Conservation (phyloP, 2,329 filamentous ascomycete species). For the Aspergillus terreus region DNA sequence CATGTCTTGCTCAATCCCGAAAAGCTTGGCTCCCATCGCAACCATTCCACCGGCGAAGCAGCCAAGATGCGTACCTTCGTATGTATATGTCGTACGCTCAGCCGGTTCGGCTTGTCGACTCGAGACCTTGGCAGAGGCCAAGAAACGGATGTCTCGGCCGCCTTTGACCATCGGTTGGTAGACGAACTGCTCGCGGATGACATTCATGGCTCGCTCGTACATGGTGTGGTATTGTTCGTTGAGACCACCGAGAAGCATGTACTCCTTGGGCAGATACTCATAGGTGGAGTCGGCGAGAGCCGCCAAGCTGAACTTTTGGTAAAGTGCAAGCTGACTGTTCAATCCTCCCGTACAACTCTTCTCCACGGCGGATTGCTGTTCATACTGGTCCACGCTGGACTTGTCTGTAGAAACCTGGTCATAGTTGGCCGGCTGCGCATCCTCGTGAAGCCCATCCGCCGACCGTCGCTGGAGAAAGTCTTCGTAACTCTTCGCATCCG, state of each 20-base stretch:
- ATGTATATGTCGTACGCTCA: slow-evolving; percentile 32
- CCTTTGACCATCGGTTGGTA: slow-evolving; percentile 45
- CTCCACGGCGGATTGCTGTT: slow-evolving; percentile 7
- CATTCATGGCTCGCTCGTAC: slow-evolving; percentile 40
- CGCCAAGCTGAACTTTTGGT: slow-evolving; percentile 42
- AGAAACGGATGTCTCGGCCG: slow-evolving; percentile 39
- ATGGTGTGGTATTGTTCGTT: slow-evolving; percentile 41
- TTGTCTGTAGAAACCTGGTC: slow-evolving; percentile 4
- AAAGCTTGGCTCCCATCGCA: slow-evolving; percentile 56
- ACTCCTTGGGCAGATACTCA: slow-evolving; percentile 50
- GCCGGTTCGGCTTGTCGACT: slow-evolving; percentile 17
- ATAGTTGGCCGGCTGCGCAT: slow-evolving; percentile 27
- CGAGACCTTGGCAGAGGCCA: slow-evolving; percentile 28
- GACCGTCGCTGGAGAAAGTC: slow-evolving; percentile 21
- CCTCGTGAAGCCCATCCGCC: slow-evolving; percentile 17
- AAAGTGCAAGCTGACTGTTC: slow-evolving; percentile 28
- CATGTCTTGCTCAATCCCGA: slow-evolving; percentile 52
- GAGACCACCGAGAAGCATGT: slow-evolving; percentile 44
- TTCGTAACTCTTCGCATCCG: slow-evolving; percentile 22
- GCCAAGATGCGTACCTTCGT: slow-evolving; percentile 55
- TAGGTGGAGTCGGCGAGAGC: slow-evolving; percentile 47
- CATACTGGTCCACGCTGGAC: slow-evolving; percentile 5
- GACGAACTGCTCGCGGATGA: slow-evolving; percentile 39
- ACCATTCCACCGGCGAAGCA: slow-evolving; percentile 64
- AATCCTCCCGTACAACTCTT: slow-evolving; percentile 39